phyloP scores from a whole-genome alignment of 208 protist genomes.

The Trypanosoma lewisi region DNA sequence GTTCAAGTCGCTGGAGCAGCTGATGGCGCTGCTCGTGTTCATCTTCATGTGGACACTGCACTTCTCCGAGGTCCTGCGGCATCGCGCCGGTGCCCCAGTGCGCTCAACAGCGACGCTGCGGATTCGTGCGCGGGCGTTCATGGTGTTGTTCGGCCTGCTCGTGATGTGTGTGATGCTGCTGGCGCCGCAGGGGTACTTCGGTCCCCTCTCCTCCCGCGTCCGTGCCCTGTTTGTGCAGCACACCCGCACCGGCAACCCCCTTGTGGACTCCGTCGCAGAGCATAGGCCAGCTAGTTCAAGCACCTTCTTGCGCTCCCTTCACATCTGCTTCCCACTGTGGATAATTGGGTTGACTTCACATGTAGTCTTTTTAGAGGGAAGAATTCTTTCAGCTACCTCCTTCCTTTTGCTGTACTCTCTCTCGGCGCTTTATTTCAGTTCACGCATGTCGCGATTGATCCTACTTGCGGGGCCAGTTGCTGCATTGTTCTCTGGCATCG shows the following conservation, averaged over 20 bases:
- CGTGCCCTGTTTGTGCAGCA: constrained; percentile 68
- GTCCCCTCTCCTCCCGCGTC: constrained; percentile 55
- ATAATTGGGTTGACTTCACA: constrained; percentile 9
- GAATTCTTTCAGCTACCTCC: neutral
- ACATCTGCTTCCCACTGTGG: constrained; percentile 25
- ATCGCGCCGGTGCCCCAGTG: constrained; percentile 21
- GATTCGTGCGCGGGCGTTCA: constrained; percentile 34
- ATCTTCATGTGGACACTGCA: constrained; percentile 35
- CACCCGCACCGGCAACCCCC: constrained; percentile 73
- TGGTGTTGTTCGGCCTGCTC: constrained; percentile 21
- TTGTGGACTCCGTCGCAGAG: constrained; percentile 83
- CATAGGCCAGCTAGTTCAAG: constrained; percentile 33
- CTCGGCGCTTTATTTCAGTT: constrained; percentile 56
- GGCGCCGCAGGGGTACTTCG: constrained; percentile 47
- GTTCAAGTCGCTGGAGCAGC: constrained; percentile 93
- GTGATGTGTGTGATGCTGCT: constrained; percentile 30
- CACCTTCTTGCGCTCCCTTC: constrained; percentile 31
- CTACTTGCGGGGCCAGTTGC: constrained; percentile 46
- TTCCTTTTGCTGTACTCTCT: constrained; percentile 49
- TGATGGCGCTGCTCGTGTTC: constrained; percentile 91
- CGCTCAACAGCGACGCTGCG: constrained; percentile 28
- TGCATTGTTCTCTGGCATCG: constrained; percentile 24
- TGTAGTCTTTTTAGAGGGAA: neutral
- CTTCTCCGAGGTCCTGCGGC: constrained; percentile 29
- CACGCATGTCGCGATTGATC: constrained; percentile 62